Evolutionary conservation across 768 basidiomycete genomes (phyloP).

Genomic region (Amanita rubescens): DNA sequence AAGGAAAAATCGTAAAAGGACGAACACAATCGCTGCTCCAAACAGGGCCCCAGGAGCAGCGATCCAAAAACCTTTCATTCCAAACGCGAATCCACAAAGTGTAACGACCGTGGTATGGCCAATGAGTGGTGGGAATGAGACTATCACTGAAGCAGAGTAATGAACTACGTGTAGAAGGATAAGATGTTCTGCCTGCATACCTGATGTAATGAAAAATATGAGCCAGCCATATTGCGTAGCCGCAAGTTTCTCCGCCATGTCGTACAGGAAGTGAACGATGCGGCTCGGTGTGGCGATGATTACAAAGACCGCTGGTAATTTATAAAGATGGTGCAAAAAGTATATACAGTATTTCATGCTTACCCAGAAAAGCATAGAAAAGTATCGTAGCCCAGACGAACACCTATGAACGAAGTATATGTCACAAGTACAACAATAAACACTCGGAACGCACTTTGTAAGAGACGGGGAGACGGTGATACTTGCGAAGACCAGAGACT

Average conservation of each 20-base stretch:
- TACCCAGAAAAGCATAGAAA: slow-evolving; percentile 47
- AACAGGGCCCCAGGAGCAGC: slow-evolving; percentile 51
- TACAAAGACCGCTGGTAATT: slow-evolving; percentile 28
- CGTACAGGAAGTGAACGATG: slow-evolving; percentile 66
- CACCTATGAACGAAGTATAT: slow-evolving; percentile 29
- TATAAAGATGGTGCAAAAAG: neutral
- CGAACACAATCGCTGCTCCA: slow-evolving; percentile 58
- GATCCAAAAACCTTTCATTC: slow-evolving; percentile 68
- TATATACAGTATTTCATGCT: neutral
- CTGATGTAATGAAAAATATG: slow-evolving; percentile 40
- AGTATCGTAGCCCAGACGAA: slow-evolving; percentile 49
- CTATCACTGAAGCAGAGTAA: slow-evolving; percentile 26
- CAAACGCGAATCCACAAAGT: slow-evolving; percentile 79
- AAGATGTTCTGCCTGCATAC: slow-evolving; percentile 29
- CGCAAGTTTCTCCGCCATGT: slow-evolving; percentile 55
- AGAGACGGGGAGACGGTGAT: slow-evolving; percentile 40
- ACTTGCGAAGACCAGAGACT: slow-evolving; percentile 29
- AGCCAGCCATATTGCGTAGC: slow-evolving; percentile 57
- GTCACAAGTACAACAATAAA: slow-evolving; percentile 7
- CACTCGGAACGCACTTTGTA: slow-evolving; percentile 42
- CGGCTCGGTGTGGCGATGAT: slow-evolving; percentile 52
- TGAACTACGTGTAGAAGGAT: neutral
- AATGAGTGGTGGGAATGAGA: slow-evolving; percentile 53
- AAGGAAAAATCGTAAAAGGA: slow-evolving; percentile 53
- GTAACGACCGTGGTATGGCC: slow-evolving; percentile 64